phyloP scores from a whole-genome alignment of 1,284 basidiomycete species.

The Sanghuangporus sanghuang region DNA sequence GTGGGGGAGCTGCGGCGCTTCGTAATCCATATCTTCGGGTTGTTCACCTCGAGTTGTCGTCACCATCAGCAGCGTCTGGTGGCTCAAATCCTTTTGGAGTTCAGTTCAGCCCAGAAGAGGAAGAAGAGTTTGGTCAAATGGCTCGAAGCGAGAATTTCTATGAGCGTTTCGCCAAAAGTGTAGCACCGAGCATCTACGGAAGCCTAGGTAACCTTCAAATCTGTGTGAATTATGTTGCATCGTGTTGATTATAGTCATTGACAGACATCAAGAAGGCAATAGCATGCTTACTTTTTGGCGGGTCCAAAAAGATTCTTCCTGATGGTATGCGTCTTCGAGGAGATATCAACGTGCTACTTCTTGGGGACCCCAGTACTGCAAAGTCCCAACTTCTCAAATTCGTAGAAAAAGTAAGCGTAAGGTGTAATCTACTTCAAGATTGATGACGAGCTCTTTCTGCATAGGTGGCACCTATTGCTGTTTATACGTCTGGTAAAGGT shows the following conservation, averaged over 20 bases:
- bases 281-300: constrained; percentile 91
- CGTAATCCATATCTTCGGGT: constrained; percentile 94
- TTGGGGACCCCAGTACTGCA: constrained; percentile 97
- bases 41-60: constrained; percentile 86
- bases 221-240: not conserved
- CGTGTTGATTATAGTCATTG: constrained; percentile 10
- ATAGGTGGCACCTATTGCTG: constrained; percentile 92
- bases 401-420: constrained; percentile 79
- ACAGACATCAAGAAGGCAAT: constrained; percentile 98
- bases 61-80: constrained; percentile 61
- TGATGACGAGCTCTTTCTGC: not conserved
- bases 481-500: constrained; percentile 98
- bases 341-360: constrained; percentile 94
- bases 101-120: constrained; percentile 92
- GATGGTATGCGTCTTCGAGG: constrained; percentile 97
- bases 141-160: constrained; percentile 88
- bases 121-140: constrained; percentile 92
- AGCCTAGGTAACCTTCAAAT: constrained; percentile 63
- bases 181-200: constrained; percentile 97
- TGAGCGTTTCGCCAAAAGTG: constrained; percentile 90
- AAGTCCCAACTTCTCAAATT: constrained; percentile 98
- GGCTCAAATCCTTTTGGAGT: constrained; percentile 74
- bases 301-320: constrained; percentile 96
- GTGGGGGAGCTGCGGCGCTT: constrained; percentile 72
- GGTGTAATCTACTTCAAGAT: not conserved